phyloP scores from a whole-genome alignment of 148 eudicot species.

The Nepenthes mirabilis region DNA sequence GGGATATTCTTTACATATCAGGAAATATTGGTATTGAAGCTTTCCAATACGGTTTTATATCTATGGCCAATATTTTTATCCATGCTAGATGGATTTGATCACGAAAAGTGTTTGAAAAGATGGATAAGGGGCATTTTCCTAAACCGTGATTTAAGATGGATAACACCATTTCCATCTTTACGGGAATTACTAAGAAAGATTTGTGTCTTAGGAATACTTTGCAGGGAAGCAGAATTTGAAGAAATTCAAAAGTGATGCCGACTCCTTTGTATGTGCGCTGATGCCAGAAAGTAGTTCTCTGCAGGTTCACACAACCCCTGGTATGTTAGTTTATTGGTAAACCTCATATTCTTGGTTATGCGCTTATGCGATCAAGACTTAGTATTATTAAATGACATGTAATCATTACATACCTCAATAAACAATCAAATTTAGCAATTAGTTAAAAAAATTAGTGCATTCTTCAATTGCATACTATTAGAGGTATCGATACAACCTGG shows the following conservation, averaged over 20 bases:
- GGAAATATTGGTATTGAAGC: too few species aligned
- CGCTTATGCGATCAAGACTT: not conserved
- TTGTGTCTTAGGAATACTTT: constrained; percentile 43
- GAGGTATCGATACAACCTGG: too few species aligned
- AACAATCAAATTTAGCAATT: too few species aligned
- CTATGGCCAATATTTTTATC: not conserved
- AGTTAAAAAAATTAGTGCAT: too few species aligned
- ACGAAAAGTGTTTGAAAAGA: not conserved
- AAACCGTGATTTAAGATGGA: not conserved
- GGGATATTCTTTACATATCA: too few species aligned
- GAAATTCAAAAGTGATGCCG: constrained; percentile 53
- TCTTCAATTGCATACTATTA: too few species aligned
- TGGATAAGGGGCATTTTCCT: not conserved
- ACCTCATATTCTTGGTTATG: not conserved
- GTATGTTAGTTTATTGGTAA: constrained; percentile 12
- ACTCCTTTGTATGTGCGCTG: constrained; percentile 63
- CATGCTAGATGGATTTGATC: not conserved
- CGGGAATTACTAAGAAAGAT: not conserved
- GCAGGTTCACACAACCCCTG: constrained; percentile 69
- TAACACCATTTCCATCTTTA: not conserved
- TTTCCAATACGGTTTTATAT: too few species aligned
- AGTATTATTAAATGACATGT: not conserved
- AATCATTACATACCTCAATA: not conserved
- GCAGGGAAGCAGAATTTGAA: constrained; percentile 41
- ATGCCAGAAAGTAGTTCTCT: constrained; percentile 64